Conservation (phyloP, 176 grass and related monocot genomes). For the Aegilops sharonensis region DNA sequence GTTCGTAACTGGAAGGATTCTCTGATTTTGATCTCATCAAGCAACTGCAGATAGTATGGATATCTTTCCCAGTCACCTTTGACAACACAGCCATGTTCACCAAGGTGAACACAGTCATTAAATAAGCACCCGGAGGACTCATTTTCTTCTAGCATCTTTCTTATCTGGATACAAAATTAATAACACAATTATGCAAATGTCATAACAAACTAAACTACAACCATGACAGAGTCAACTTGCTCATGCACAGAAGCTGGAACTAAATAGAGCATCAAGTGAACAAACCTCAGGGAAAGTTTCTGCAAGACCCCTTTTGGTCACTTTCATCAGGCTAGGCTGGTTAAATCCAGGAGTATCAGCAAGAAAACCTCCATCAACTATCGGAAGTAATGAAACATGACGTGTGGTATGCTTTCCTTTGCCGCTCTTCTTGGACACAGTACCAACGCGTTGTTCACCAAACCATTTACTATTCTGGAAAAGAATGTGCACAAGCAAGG, state of each 20-base stretch:
- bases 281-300: constrained; percentile 83
- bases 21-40: constrained; percentile 98
- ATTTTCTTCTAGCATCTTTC: constrained; percentile 57
- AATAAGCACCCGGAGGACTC: constrained; percentile 71
- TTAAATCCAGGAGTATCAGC: constrained; percentile 98
- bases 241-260: constrained; percentile 6
- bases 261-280: constrained; percentile 2
- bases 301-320: constrained; percentile 75
- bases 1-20: constrained; percentile 90
- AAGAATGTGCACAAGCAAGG: constrained; percentile 13
- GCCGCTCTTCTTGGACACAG: constrained; percentile 90
- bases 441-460: constrained; percentile 90
- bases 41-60: constrained; percentile 88
- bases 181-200: constrained; percentile 15
- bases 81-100: constrained; percentile 82
- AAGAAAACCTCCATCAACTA: constrained; percentile 77
- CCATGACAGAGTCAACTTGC: not conserved
- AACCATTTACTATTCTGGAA: constrained; percentile 91
- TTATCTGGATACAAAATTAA: constrained; percentile 61
- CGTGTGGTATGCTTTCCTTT: constrained; percentile 96
- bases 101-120: constrained; percentile 87
- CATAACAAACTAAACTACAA: not conserved
- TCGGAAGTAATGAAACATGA: constrained; percentile 89
- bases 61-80: constrained; percentile 97
- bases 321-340: constrained; percentile 93